Evolutionary conservation across 192 early-diverging fungal species (phyloP).

Genomic region (Gryganskiella cystojenkinii): DNA sequence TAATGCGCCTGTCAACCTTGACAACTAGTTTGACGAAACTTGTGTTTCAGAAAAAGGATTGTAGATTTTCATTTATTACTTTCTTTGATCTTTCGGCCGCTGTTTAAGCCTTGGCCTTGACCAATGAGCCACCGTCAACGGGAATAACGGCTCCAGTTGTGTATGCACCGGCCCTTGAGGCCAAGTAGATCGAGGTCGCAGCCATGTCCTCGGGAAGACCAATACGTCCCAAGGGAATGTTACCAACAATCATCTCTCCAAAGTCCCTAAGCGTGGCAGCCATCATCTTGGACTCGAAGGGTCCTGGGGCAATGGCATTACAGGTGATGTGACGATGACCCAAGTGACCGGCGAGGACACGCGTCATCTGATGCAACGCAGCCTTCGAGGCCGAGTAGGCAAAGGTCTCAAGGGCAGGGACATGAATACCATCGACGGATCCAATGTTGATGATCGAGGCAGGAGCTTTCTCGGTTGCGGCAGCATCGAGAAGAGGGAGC

Average conservation of each 20-base stretch:
- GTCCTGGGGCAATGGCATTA: conserved; percentile 78
- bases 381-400: conserved; percentile 87
- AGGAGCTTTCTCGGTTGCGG: conserved; percentile 66
- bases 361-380: conserved; percentile 81
- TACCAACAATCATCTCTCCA: conserved; percentile 63
- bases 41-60: not conserved
- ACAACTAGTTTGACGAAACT: not conserved
- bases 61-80: not conserved
- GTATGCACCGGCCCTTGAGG: conserved; percentile 79
- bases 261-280: conserved; percentile 66
- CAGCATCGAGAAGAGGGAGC: conserved; percentile 76
- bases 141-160: conserved; percentile 85
- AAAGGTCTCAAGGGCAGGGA: conserved; percentile 65
- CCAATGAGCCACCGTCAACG: conserved; percentile 81
- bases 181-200: conserved; percentile 85
- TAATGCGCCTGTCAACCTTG: not conserved
- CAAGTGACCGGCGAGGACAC: conserved; percentile 73
- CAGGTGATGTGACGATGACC: conserved; percentile 70
- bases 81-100: not conserved
- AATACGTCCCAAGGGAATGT: conserved; percentile 80
- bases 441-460: conserved; percentile 92
- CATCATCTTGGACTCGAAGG: conserved; percentile 87
- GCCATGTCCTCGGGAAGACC: conserved; percentile 89
- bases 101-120: conserved; percentile 56
- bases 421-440: conserved; percentile 72